phyloP scores from a whole-genome alignment of 352 stramenopile species.

The Phytophthora colocasiae region DNA sequence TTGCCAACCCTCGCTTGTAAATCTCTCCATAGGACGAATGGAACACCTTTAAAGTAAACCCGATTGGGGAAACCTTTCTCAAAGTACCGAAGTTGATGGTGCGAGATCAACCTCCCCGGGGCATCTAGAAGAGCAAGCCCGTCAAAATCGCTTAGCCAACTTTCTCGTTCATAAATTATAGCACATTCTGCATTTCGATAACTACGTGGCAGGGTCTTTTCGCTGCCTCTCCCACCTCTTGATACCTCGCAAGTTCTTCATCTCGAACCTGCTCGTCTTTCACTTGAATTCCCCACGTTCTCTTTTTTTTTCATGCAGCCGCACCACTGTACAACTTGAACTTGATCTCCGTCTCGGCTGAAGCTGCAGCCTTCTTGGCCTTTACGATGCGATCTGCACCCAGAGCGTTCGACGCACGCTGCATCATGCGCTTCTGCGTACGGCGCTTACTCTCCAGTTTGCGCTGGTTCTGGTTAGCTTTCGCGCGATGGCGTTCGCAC shows the following conservation, averaged over 20 bases:
- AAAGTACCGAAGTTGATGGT: no score
- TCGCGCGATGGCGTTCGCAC: conserved; percentile 66
- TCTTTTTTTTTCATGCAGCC: conserved; percentile 15
- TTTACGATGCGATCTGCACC: conserved; percentile 23
- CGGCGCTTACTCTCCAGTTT: conserved; percentile 87
- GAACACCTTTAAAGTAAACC: no score
- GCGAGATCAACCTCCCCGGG: no score
- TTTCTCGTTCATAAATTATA: conserved; percentile 38
- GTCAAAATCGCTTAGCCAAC: neutral
- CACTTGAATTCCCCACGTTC: neutral
- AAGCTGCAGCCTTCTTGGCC: conserved; percentile 22
- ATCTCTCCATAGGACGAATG: no score
- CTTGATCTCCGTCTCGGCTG: conserved; percentile 20
- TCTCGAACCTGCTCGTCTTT: conserved; percentile 5
- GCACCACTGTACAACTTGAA: conserved; percentile 26
- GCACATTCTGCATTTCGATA: conserved; percentile 29
- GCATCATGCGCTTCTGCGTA: conserved; percentile 54
- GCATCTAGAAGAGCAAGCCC: no score
- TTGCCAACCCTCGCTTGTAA: no score
- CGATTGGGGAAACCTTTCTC: no score
- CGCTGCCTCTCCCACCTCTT: neutral
- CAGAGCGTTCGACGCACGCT: conserved; percentile 13
- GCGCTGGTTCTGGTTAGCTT: conserved; percentile 85
- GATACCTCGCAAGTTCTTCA: conserved; percentile 14
- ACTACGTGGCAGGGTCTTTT: neutral